Conservation (phyloP, 139 green algal species). For the Diplosphaera chodatii region DNA sequence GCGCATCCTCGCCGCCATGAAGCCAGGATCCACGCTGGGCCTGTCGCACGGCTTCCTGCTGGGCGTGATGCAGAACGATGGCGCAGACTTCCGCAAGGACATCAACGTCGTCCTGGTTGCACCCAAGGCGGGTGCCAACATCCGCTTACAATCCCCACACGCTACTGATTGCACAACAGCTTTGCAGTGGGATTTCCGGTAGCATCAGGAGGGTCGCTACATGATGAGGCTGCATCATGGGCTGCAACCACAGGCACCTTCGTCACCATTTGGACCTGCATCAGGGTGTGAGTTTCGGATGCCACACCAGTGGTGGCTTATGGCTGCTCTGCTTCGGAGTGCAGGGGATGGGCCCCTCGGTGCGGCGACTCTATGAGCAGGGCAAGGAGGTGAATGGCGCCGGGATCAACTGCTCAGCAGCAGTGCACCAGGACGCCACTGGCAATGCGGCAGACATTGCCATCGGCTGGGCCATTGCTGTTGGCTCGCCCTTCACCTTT, state of each 20-base stretch:
- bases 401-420: slow-evolving; percentile 99
- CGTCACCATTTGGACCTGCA: too few relatives aligned
- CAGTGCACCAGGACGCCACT: slow-evolving; percentile 97
- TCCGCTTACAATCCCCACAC: too few relatives aligned
- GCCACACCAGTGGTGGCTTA: too few relatives aligned
- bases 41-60: slow-evolving; percentile 99
- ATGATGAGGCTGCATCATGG: too few relatives aligned
- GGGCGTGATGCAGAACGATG: slow-evolving; percentile 88
- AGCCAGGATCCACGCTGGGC: slow-evolving; percentile 92
- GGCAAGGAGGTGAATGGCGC: slow-evolving; percentile 96
- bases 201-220: too few relatives aligned
- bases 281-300: too few relatives aligned
- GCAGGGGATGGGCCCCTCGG: slow-evolving; percentile 96
- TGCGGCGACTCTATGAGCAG: slow-evolving; percentile 96
- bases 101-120: slow-evolving; percentile 98
- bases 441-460: slow-evolving; percentile 92
- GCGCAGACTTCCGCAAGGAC: slow-evolving; percentile 90
- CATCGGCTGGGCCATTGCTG: slow-evolving; percentile 92
- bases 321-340: too few relatives aligned
- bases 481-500: slow-evolving; percentile 97
- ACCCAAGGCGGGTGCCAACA: slow-evolving; percentile 94
- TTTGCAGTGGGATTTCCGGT: too few relatives aligned
- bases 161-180: too few relatives aligned
- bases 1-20: slow-evolving; percentile 92
- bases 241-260: too few relatives aligned